Conservation (phyloP, 2,329 filamentous ascomycete genomes). For the Trichophyton verrucosum region DNA sequence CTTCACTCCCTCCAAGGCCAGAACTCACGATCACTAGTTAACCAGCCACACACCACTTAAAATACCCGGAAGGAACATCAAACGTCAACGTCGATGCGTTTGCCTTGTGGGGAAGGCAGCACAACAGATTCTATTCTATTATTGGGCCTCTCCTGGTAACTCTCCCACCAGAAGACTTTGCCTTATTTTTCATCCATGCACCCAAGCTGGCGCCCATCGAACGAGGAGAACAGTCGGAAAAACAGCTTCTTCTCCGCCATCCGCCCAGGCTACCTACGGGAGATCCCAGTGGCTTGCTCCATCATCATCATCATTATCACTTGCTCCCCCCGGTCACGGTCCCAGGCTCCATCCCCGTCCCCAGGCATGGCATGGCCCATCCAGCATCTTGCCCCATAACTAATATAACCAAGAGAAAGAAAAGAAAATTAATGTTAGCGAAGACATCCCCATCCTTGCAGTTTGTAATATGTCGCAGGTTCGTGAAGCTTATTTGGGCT, state of each 20-base stretch:
- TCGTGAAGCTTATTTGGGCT: conserved; percentile 1
- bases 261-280: not conserved
- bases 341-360: not conserved
- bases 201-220: not conserved
- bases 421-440: not conserved
- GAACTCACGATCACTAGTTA: not conserved
- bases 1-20: not conserved
- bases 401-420: too few relatives aligned
- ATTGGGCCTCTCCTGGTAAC: not conserved
- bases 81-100: not conserved
- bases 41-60: not conserved
- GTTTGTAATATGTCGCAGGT: conserved; percentile 1
- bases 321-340: not conserved
- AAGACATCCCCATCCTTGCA: not conserved
- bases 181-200: too few relatives aligned
- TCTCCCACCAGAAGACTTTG: too few relatives aligned
- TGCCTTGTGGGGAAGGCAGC: not conserved
- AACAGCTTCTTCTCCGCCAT: not conserved
- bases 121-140: not conserved
- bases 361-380: too few relatives aligned
- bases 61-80: not conserved
- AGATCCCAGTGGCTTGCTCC: not conserved
- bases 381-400: too few relatives aligned
- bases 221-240: not conserved
- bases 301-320: not conserved